Evolutionary conservation across 441 rosid species (phyloP).

Genomic region (Omphalea diandra): DNA sequence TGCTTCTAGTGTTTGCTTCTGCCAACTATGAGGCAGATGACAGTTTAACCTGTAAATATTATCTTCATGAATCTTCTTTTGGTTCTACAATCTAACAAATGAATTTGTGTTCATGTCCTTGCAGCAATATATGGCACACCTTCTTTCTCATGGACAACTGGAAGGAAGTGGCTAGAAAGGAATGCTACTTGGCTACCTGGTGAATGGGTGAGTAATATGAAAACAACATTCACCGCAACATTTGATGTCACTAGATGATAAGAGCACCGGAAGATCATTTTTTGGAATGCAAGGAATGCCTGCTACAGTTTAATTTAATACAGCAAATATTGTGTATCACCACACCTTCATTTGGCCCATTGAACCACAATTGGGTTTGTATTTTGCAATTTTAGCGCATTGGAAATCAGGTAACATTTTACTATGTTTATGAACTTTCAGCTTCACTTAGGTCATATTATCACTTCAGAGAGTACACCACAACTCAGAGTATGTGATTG

Average conservation of each 20-base stretch:
- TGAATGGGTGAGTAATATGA: background rate
- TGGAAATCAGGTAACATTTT: background rate
- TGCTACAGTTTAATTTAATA: background rate
- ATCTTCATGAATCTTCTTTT: background rate
- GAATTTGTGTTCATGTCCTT: conserved; percentile 23
- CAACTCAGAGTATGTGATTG: background rate
- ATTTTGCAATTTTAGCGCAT: no score
- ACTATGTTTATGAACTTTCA: background rate
- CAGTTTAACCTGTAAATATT: background rate
- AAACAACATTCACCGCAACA: background rate
- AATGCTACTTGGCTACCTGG: conserved; percentile 1
- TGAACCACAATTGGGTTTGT: background rate
- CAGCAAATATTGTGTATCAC: background rate
- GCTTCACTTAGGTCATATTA: background rate
- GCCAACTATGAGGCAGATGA: background rate
- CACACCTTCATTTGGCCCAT: no score
- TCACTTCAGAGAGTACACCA: background rate
- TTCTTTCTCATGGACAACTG: conserved; percentile 79
- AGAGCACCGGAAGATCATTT: background rate
- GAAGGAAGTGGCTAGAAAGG: conserved; percentile 64
- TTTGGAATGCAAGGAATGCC: background rate
- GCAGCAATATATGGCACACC: conserved; percentile 93
- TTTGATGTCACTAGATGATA: background rate
- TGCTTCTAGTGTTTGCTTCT: background rate
- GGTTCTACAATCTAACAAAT: background rate